Evolutionary conservation across 306 rosid species (phyloP), one percentile per base, ranked within the genome.

Genomic region (Prunus salicina): DNA sequence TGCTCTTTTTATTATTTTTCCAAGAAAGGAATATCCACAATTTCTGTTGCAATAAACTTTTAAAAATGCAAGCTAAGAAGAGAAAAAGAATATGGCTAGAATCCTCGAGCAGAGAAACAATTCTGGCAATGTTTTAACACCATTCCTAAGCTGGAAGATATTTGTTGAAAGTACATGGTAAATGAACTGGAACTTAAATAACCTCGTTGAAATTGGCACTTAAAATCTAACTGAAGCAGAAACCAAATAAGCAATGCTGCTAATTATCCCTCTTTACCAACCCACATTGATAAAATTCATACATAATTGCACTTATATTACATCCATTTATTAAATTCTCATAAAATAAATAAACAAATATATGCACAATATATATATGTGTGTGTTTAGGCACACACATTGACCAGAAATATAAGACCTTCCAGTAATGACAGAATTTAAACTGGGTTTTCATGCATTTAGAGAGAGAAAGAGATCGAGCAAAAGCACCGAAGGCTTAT

Each of bases 161-260:
- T 27, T 12, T 30, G 19, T 61, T 5, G 24, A 6, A 57, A 63
- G 0, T 16, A 16, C 46, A 63, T 6, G 18, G 11, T 63, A 57
- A 41, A 64, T 55, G 8, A 56, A 11, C 75, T 12, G 11, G 15
- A 50, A 53, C 24, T 51, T 43, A 1, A 51, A 66, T 43, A 65
- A 66, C n/a, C n/a, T 49, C 74, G 47, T 13, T 18, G 28, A 50
- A 43, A 74, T 53, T 52, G n/a, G 28, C 43, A 72, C 72, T 78
- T 4, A 47, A 64, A 58, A 62, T 49, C 38, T 6, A 55, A 56
- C 43, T 28, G 16, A 55, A 46, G 50, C 67, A n/a, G 24, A 20
- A 81, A 12, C 38, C 38, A 72, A 56, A 78, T 20, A 56, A 57
- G 74, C 64, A 84, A 84, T 84, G 88, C 81, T 78, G 82, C 78